These are phyloP conservation scores for Raffaelea ambrosiae DNA, from an alignment of 2,329 filamentous ascomycete genomes.

Conservation along the genomic window DNA sequence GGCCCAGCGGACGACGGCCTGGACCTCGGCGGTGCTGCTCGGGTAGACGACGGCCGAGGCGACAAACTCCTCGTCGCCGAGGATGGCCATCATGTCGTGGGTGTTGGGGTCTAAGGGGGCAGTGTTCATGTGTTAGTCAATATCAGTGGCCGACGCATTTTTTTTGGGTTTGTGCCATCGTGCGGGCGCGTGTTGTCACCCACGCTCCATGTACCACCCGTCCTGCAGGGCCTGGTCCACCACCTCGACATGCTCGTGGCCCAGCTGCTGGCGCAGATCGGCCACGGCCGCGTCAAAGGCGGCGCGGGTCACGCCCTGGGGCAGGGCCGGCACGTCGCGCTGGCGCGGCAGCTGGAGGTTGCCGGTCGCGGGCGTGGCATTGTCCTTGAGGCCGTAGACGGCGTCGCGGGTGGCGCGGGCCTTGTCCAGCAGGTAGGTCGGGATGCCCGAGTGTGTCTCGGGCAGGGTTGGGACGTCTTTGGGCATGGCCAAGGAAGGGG, in stretches of 20 bases:
- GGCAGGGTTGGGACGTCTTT: constrained; percentile 23
- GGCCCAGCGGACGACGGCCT: constrained; percentile 22
- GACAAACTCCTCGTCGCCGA: constrained; percentile 36
- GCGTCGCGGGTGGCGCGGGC: constrained; percentile 23
- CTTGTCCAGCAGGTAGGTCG: constrained; percentile 26
- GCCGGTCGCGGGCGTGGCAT: constrained; percentile 12
- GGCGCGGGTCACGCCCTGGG: constrained; percentile 24
- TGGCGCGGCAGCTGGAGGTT: constrained; percentile 12
- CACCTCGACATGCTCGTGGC: constrained; percentile 27
- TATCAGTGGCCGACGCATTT: neutral
- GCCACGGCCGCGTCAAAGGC: constrained; percentile 23
- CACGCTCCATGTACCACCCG: constrained; percentile 28
- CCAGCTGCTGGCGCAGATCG: constrained; percentile 26
- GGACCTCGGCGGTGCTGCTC: constrained; percentile 21
- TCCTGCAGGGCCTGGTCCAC: constrained; percentile 31
- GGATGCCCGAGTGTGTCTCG: constrained; percentile 30
- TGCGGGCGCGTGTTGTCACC: constrained; percentile 8
- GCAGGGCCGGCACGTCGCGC: constrained; percentile 25
- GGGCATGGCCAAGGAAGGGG: neutral
- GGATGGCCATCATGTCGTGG: constrained; percentile 32
- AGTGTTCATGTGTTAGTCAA: neutral
- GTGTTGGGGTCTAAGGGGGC: constrained; percentile 23
- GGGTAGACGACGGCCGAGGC: constrained; percentile 31
- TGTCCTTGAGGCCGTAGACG: constrained; percentile 25
- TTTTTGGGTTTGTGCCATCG: neutral